These are phyloP conservation scores for Nigrospora oryzae DNA, from an alignment of 2,329 filamentous ascomycete genomes.

Conservation along the genomic window DNA sequence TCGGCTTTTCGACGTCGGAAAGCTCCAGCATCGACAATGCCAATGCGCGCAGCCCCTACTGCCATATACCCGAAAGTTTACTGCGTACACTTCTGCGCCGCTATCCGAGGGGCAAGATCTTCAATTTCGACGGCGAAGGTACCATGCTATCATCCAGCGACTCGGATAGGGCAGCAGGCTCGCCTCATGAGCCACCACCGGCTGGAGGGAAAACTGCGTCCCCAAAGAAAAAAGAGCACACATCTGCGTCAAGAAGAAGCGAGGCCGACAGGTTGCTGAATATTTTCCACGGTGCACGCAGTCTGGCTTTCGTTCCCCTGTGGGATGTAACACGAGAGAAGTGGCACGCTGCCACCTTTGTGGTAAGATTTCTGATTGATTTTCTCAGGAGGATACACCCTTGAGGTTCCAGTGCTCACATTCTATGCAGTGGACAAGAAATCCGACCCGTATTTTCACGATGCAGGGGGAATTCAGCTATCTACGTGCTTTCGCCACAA, in stretches of 20 bases:
- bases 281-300: conserved; percentile 22
- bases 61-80: conserved; percentile 25
- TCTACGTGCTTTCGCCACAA: conserved; percentile 40
- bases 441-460: conserved; percentile 32
- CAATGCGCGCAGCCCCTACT: conserved; percentile 2
- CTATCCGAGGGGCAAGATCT: conserved; percentile 36
- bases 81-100: conserved; percentile 29
- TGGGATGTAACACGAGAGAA: no score
- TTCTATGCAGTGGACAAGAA: conserved; percentile 28
- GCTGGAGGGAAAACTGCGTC: no score
- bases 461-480: conserved; percentile 40
- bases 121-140: conserved; percentile 17
- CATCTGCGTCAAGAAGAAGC: neutral
- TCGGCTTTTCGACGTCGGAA: conserved; percentile 27
- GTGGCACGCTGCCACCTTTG: no score
- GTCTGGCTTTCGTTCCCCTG: no score
- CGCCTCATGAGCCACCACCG: neutral
- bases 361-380: no score
- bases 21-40: conserved; percentile 23
- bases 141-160: conserved; percentile 17
- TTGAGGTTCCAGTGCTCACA: no score
- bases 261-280: neutral
- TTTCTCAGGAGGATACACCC: no score
- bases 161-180: neutral
- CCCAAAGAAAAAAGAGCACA: no score